Percentiles rank a stretch among this genome's conserved stretches.
phyloP scores from a whole-genome alignment of 805 yeast species.

The Hermanozyma aechmeae region DNA sequence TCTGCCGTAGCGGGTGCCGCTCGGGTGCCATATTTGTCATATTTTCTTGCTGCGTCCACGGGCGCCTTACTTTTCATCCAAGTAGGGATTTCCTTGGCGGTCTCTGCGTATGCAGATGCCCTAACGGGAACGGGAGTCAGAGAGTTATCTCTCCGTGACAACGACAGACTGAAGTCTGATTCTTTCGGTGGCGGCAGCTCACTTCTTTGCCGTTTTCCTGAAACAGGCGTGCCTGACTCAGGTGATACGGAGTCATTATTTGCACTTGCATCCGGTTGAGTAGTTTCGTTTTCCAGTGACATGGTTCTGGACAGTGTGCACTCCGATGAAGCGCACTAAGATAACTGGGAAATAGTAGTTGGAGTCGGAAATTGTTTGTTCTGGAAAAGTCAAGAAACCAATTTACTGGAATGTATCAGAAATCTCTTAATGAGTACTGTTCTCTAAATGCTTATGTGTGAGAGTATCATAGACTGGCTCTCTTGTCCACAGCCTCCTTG shows the following conservation, averaged over 20 bases:
- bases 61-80: constrained; percentile 25
- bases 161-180: constrained; percentile 6
- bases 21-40: constrained; percentile 30
- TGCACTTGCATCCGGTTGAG: too few species aligned
- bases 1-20: background rate
- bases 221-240: too few species aligned
- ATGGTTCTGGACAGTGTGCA: too few species aligned
- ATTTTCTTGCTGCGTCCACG: constrained; percentile 17
- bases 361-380: too few species aligned
- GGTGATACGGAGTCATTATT: too few species aligned
- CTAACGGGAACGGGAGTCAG: constrained; percentile 1
- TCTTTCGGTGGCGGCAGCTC: constrained; percentile 2
- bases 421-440: too few species aligned
- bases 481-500: constrained; percentile 8
- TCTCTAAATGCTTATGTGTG: constrained; percentile 7
- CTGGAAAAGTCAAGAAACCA: too few species aligned
- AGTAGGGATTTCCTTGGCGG: constrained; percentile 21
- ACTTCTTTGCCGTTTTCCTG: constrained; percentile 3
- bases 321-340: too few species aligned
- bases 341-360: too few species aligned
- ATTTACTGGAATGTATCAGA: too few species aligned
- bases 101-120: constrained; percentile 19
- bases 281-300: too few species aligned
- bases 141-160: constrained; percentile 6
- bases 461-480: constrained; percentile 1